These are phyloP conservation scores for Dioscorea dumetorum DNA, from an alignment of 106 monocot species.

Conservation along the genomic window DNA sequence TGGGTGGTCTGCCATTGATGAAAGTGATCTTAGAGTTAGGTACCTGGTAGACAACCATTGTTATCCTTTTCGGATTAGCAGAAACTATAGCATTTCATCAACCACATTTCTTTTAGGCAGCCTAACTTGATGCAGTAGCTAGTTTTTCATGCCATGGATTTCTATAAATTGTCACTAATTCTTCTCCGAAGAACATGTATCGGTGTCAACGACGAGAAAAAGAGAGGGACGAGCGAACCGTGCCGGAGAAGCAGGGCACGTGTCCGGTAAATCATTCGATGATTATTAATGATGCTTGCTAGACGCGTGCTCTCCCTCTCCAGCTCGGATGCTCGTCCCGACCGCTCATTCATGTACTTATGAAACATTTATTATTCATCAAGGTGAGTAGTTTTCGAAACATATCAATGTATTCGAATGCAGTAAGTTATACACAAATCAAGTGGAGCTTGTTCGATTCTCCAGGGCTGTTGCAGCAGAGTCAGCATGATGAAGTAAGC, in stretches of 20 bases:
- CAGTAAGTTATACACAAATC: neutral
- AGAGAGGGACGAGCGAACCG: constrained; percentile 1
- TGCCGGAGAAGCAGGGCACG: constrained; percentile 50
- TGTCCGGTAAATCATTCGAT: constrained; percentile 1
- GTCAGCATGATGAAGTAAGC: constrained; percentile 59
- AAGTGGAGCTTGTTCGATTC: constrained; percentile 18
- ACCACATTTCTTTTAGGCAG: constrained; percentile 6
- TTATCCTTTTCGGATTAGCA: no score
- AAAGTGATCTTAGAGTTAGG: constrained; percentile 3
- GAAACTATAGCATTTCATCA: neutral
- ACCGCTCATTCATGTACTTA: neutral
- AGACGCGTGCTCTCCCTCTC: constrained; percentile 22
- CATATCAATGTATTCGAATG: no score
- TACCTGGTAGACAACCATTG: neutral
- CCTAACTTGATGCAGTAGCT: constrained; percentile 1
- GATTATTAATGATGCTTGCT: neutral
- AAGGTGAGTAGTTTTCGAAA: neutral
- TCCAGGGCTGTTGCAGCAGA: constrained; percentile 59
- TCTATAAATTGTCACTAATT: neutral
- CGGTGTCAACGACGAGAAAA: neutral
- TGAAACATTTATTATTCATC: neutral
- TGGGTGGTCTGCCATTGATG: constrained; percentile 20
- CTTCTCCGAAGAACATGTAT: neutral
- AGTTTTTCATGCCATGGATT: no score
- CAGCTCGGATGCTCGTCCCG: constrained; percentile 10